Base-by-base conservation (phyloP, 768 basidiomycete species). In the Psilocybe cyanescens region DNA sequence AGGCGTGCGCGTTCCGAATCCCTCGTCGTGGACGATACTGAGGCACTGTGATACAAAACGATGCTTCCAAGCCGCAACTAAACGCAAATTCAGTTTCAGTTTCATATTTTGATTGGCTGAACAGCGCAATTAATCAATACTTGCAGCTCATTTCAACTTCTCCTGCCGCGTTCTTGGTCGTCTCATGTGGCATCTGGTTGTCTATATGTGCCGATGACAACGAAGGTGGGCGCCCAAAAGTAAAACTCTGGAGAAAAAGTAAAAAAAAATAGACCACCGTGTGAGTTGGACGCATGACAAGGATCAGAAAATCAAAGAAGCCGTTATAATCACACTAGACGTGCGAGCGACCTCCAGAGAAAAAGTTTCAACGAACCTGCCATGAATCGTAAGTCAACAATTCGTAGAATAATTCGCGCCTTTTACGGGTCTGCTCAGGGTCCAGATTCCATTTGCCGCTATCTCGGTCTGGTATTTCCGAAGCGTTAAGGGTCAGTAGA, bases 31-130 rank as follows among this genome's bases (percentile, higher is more conserved):
- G 3, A 90, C 84, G 12, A 85, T 72, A 58, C 82, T 85, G 55
- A 88, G 75, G 66, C 88, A 90, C 66, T 87, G 81, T 2, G 83
- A 81, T 3, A 82, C 74, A 64, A 87, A 90, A 17, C 82, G 78
- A 68, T 90, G 88, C 70, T 91, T 91, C 89, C 89, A 91, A 2
- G 84, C 83, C 51, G 78, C 76, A 66, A 86, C 88, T 90, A 64
- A 12, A 54, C 31, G 19, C 57, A n/a, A 58, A 51, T 16, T 39
- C 55, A 28, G 48, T 58, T 19, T 19, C 65, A 59, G 41, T 16
- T 58, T 24, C 24, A 4, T 19, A 35, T 7, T 37, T 54, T 35
- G 24, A 24, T 24, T 28, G 14, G 35, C 16, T 9, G 60, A 11
- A 58, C 35, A 60, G 24, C 57, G 55, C 56, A 56, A 46, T 31